These are phyloP conservation scores for Trichosanthes cucumerina DNA, from an alignment of 306 rosid genomes.

Conservation along the genomic window DNA sequence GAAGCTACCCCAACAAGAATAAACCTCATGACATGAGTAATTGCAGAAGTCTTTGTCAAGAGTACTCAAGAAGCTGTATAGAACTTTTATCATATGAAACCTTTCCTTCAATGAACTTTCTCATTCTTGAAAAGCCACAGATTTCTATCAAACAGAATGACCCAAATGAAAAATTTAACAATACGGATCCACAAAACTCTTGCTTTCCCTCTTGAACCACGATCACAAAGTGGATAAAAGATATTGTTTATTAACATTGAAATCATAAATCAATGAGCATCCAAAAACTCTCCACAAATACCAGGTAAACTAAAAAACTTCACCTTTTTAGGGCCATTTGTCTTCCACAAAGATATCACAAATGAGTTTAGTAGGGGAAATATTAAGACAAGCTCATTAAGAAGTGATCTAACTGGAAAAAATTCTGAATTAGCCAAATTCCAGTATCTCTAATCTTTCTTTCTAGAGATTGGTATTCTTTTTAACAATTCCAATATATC, in stretches of 20 bases:
- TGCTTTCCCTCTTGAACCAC: background rate
- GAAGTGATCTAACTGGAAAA: background rate
- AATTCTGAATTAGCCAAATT: background rate
- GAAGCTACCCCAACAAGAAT: background rate
- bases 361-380: background rate
- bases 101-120: background rate
- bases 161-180: background rate
- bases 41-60: background rate
- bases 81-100: background rate
- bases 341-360: background rate
- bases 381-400: background rate
- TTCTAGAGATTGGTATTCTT: background rate
- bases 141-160: background rate
- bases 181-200: background rate
- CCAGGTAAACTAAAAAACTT: background rate
- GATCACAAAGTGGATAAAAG: background rate
- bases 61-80: background rate
- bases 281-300: background rate
- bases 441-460: background rate
- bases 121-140: background rate
- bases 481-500: background rate
- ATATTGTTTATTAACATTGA: background rate
- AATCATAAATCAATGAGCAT: background rate
- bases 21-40: background rate
- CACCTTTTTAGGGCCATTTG: background rate